Conservation (phyloP, 352 stramenopile species). For the Phytophthora pistaciae region DNA sequence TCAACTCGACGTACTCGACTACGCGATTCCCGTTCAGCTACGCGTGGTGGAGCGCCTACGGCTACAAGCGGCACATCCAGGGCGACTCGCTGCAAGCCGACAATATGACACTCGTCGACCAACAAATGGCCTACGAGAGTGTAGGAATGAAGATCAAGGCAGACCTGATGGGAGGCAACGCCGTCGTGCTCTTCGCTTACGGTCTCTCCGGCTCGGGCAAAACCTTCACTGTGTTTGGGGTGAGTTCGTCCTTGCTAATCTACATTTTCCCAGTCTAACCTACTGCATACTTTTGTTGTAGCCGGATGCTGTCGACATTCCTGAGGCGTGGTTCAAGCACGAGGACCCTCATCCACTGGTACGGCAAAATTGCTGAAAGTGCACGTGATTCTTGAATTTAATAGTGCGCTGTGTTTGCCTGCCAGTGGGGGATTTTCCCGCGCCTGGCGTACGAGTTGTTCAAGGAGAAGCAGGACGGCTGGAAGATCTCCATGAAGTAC, state of each 20-base stretch:
- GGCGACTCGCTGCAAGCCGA: conserved; percentile 65
- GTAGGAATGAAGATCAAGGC: conserved; percentile 93
- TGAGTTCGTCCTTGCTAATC: conserved; percentile 23
- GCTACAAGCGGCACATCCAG: conserved; percentile 90
- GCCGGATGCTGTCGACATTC: conserved; percentile 93
- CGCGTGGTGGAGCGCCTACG: conserved; percentile 95
- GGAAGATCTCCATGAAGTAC: conserved; percentile 98
- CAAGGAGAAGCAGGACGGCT: conserved; percentile 95
- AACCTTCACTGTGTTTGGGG: conserved; percentile 95
- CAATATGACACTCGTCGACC: conserved; percentile 92
- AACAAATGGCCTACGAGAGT: conserved; percentile 91
- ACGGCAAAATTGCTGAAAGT: conserved; percentile 1
- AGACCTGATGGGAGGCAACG: conserved; percentile 91
- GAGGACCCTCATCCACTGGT: conserved; percentile 85
- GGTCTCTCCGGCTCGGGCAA: conserved; percentile 93
- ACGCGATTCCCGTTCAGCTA: conserved; percentile 95
- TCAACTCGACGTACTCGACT: conserved; percentile 94
- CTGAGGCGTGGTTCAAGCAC: conserved; percentile 95
- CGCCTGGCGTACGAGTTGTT: conserved; percentile 95
- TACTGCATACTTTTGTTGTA: conserved; percentile 26
- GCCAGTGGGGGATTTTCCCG: conserved; percentile 92
- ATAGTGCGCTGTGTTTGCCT: background rate
- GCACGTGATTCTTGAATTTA: conserved; percentile 1
- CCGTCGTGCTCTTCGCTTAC: conserved; percentile 96
- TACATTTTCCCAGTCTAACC: background rate